Evolutionary conservation across 768 basidiomycete species (phyloP).

Genomic region (Xanthoconium stramineum): DNA sequence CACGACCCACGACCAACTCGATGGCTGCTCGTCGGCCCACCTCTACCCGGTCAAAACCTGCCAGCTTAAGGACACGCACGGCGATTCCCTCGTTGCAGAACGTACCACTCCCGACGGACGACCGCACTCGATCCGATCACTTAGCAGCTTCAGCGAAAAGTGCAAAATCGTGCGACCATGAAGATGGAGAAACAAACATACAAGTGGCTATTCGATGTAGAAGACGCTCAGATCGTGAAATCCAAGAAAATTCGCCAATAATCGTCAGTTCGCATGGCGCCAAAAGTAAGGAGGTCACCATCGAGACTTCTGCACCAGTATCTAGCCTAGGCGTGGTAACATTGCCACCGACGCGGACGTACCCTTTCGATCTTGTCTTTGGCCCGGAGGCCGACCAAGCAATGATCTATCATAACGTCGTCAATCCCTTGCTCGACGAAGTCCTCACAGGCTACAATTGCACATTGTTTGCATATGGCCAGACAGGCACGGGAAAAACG

Average conservation of each 20-base stretch:
- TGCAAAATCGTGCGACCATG: slow-evolving; percentile 27
- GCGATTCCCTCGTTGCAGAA: slow-evolving; percentile 36
- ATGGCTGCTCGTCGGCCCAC: slow-evolving; percentile 68
- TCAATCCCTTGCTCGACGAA: slow-evolving; percentile 88
- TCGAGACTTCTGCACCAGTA: slow-evolving; percentile 70
- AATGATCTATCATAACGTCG: slow-evolving; percentile 91
- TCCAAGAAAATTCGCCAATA: slow-evolving; percentile 81
- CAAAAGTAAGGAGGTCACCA: slow-evolving; percentile 69
- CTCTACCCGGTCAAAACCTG: slow-evolving; percentile 41
- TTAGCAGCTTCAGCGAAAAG: slow-evolving; percentile 25
- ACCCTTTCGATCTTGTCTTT: slow-evolving; percentile 94
- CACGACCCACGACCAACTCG: slow-evolving; percentile 10
- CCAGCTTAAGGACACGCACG: slow-evolving; percentile 43
- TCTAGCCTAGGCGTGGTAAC: slow-evolving; percentile 73
- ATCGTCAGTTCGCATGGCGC: slow-evolving; percentile 80
- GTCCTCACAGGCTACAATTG: slow-evolving; percentile 97
- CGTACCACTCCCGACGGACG: slow-evolving; percentile 25
- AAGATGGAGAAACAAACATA: slow-evolving; percentile 77
- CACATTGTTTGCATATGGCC: slow-evolving; percentile 96
- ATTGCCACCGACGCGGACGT: slow-evolving; percentile 77
- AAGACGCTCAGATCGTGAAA: slow-evolving; percentile 80
- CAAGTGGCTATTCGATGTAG: slow-evolving; percentile 91
- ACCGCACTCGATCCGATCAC: slow-evolving; percentile 14
- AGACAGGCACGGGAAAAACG: slow-evolving; percentile 99
- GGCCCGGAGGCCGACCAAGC: slow-evolving; percentile 96